Evolutionary conservation across 768 basidiomycete species (phyloP), one percentile per base, ranked within the genome.

Genomic region (Phanerochaete carnosa): DNA sequence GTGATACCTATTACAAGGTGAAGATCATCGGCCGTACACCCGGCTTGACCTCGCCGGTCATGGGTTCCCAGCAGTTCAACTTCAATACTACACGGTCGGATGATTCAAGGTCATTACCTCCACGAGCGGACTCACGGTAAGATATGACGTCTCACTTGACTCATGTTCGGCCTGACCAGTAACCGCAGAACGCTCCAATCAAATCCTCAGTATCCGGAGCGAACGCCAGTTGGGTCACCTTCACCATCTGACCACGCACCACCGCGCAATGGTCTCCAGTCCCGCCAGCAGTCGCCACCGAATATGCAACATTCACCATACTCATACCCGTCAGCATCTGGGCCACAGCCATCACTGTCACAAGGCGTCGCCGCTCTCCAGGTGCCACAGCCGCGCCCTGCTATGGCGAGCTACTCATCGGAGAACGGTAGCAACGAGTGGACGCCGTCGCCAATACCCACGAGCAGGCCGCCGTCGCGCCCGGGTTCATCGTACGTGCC

Each of bases 1-100:
- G 91, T 64, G 93, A 95, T 62, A 88, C 87, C n/a, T 96, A 94
- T 73, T 85, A 94, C 83, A 85, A 84, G 59, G 65, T 89, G 30
- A 90, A 85, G 73, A 77, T 83, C 3, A 75, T 72, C 43, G 87
- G 85, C 62, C 87, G 86, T n/a, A 76, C 81, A 53, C 73, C 79
- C 23, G 72, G 68, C 26, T 51, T 73, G 50, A 73, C 68, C 52
- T 75, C 75, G 29, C 75, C 78, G 19, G 67, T 77, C 33, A 66
- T 71, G 23, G 76, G 66, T 15, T 68, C 73, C 64, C 73, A 66
- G 57, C 75, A 69, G 64, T 74, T 74, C 57, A 80, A 79, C 68
- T 80, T 79, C 54, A 71, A 63, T n/a, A 55, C 16, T 13, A 69
- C 64, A 39, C 55, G 63, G 39, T 57, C 66, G 28, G 69, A 68